Percentiles rank a stretch among this genome's conserved stretches.
These are phyloP conservation scores for Hygrophorus pudorinus DNA, from an alignment of 768 basidiomycete genomes.

Conservation along the genomic window DNA sequence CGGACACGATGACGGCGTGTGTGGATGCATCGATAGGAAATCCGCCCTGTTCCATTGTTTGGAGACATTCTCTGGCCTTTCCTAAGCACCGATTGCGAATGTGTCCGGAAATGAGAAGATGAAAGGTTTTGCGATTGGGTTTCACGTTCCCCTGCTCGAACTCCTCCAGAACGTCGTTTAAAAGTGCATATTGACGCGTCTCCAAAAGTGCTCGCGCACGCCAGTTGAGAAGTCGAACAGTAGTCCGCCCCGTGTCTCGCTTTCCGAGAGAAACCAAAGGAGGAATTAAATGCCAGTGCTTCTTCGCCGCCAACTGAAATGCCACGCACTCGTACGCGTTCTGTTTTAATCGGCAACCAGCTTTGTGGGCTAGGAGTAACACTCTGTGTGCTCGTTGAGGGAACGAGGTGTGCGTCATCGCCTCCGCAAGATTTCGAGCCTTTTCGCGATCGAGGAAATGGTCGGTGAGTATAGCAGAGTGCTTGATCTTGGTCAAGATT, in stretches of 20 bases:
- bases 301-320: slow-evolving; percentile 34
- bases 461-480: slow-evolving; percentile 13
- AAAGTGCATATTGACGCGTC: slow-evolving; percentile 32
- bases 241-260: slow-evolving; percentile 37
- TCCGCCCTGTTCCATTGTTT: slow-evolving; percentile 46
- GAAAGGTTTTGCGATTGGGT: slow-evolving; percentile 57
- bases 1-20: slow-evolving; percentile 45
- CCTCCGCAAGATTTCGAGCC: slow-evolving; percentile 21
- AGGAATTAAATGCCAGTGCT: slow-evolving; percentile 43
- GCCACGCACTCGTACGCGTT: slow-evolving; percentile 51
- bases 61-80: slow-evolving; percentile 43
- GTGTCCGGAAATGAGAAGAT: slow-evolving; percentile 56
- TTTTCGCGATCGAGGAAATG: slow-evolving; percentile 24
- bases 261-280: slow-evolving; percentile 38
- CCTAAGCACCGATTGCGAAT: slow-evolving; percentile 58
- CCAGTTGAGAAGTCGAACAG: slow-evolving; percentile 61
- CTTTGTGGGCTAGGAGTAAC: slow-evolving; percentile 35
- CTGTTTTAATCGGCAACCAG: slow-evolving; percentile 41
- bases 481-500: slow-evolving; percentile 11
- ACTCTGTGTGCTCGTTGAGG: slow-evolving; percentile 34
- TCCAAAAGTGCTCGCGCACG: slow-evolving; percentile 52
- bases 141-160: slow-evolving; percentile 35
- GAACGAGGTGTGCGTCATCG: slow-evolving; percentile 20
- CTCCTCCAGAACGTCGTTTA: slow-evolving; percentile 38
- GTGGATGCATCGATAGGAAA: slow-evolving; percentile 46